Conservation (phyloP, 345 rosid genomes). For the Psidium guajava region DNA sequence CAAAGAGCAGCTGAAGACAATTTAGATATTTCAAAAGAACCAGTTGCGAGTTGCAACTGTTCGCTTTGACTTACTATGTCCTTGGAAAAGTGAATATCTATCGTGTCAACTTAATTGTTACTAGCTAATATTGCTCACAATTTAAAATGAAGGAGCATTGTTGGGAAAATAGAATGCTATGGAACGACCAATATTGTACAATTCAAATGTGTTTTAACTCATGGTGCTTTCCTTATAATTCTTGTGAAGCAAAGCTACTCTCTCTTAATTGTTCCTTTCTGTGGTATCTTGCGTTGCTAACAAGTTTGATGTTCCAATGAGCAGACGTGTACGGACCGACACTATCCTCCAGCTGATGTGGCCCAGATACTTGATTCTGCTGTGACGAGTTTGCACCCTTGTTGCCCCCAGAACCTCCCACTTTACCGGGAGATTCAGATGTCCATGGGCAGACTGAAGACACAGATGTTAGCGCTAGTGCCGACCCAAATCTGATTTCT, state of each 20-base stretch:
- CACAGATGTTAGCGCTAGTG: slow-evolving; percentile 78
- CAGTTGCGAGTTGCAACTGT: background rate
- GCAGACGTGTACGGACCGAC: slow-evolving; percentile 89
- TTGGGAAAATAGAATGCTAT: background rate
- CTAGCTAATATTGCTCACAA: background rate
- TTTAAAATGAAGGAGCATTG: background rate
- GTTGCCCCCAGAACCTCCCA: slow-evolving; percentile 66
- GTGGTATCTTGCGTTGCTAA: background rate
- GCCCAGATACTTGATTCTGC: slow-evolving; percentile 88
- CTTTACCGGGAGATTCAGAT: slow-evolving; percentile 78
- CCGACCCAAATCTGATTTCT: slow-evolving; percentile 37
- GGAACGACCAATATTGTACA: background rate
- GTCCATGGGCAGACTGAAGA: slow-evolving; percentile 94
- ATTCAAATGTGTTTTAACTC: background rate
- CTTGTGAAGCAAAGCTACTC: background rate
- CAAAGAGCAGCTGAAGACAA: background rate
- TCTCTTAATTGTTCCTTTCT: background rate
- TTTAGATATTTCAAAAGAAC: background rate
- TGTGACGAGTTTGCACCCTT: slow-evolving; percentile 68
- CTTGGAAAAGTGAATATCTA: background rate
- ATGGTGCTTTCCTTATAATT: background rate
- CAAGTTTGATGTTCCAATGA: background rate
- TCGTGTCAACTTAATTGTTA: background rate
- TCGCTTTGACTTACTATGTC: background rate
- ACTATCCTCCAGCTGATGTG: slow-evolving; percentile 80